phyloP scores from a whole-genome alignment of 2,329 filamentous ascomycete genomes.

The Colletotrichum australisinense region DNA sequence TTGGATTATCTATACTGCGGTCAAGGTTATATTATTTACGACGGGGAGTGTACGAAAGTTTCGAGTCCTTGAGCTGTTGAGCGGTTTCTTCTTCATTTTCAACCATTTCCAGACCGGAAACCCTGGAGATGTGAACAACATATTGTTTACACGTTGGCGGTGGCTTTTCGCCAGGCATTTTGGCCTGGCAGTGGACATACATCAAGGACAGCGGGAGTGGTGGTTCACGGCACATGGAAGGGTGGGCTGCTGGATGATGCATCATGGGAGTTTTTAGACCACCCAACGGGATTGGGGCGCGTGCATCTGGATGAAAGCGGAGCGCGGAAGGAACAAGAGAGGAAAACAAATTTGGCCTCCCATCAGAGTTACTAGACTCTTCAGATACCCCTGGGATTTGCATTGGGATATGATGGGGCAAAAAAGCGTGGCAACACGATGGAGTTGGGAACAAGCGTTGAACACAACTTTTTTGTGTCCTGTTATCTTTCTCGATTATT shows the following conservation, averaged over 20 bases:
- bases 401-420: not conserved
- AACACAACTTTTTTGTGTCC: not conserved
- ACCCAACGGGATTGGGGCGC: not conserved
- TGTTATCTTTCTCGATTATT: not conserved
- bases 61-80: slow-evolving; percentile 10
- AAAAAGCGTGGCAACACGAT: slow-evolving; percentile 11
- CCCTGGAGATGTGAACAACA: not conserved
- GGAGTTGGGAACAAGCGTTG: slow-evolving; percentile 25
- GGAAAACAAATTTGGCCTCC: slow-evolving; percentile 4
- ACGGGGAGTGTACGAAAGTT: slow-evolving; percentile 32
- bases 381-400: slow-evolving; percentile 15
- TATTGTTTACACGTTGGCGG: slow-evolving; percentile 1
- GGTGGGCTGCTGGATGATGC: not conserved
- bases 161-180: not conserved
- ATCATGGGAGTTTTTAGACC: slow-evolving; percentile 29
- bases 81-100: slow-evolving; percentile 13
- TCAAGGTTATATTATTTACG: slow-evolving; percentile 4
- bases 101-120: not conserved
- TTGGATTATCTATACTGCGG: not conserved
- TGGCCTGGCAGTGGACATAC: not conserved
- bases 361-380: slow-evolving; percentile 41
- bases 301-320: not conserved
- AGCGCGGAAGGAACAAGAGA: not conserved
- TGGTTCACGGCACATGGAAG: not conserved
- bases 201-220: not conserved